Base-by-base conservation (phyloP, 768 basidiomycete genomes). In the Rickenella mellea region DNA sequence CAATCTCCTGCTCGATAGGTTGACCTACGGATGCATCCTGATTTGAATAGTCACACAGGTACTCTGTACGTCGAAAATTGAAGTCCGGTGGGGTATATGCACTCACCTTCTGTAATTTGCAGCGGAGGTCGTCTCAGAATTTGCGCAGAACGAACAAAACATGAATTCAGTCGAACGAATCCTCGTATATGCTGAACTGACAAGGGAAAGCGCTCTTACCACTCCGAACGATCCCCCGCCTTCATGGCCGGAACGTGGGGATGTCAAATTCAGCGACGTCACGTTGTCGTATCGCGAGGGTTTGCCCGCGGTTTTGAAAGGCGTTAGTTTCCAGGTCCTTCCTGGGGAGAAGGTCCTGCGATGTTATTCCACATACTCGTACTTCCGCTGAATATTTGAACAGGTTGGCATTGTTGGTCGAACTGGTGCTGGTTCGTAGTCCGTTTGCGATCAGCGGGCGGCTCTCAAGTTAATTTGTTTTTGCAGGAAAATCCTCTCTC, bases 51-150 rank as follows among this genome's bases (percentile, higher is more conserved):
- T 48, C 3, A 48, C 47, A 3, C 47, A 48, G 17, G 27, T 45
- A 3, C 36, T 48, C 26, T 50, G 49, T 48, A 30, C 20, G 50
- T 27, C 14, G 15, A 12, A 6, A 7, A 45, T 42, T 14, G 15
- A 46, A 41, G 40, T 25, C 32, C 46, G 21, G 30, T 51, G 2
- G 43, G 47, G 9, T 46, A 37, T 1, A 24, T 25, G 1, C 49
- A 15, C 38, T 44, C 20, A 6, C 20, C 15, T 7, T n/a, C 22
- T 45, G 33, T 38, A 11, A 31, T 39, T 35, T 52, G 11, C 46
- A 78, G 73, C 75, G 5, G 66, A 75, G 46, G 67, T 79, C 56
- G 66, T 80, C 12, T 63, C 70, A 1, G 63, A 67, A 24, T 80
- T 48, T 27, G 47, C 52, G 5, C 43, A 44, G 6, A 51, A 45